Evolutionary conservation across 495 filamentous ascomycete genomes (phyloP), one percentile per base, ranked within the genome.

Genomic region (Penicillium steckii): DNA sequence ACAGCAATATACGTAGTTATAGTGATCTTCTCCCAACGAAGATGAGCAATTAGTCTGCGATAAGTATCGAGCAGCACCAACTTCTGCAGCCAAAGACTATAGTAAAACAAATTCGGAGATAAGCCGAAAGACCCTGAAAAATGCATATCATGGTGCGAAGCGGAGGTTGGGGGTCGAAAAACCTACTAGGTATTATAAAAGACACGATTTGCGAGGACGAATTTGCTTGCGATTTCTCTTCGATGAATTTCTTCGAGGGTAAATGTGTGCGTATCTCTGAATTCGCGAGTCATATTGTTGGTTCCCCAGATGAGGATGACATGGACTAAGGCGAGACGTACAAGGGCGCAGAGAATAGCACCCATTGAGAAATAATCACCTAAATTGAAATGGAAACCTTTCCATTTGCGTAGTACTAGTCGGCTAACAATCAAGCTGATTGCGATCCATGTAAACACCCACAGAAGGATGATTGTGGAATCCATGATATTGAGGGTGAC

Each of bases 81-180:
- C 12, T 76, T 72, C 48, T 75, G 72, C n/a, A 74, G 46, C 74
- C 74, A 78, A 2, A 76, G 57, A 54, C 57, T 61, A 48, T 19
- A 43, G 33, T n/a, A n/a, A n/a, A n/a, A n/a, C n/a, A n/a, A n/a
- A n/a, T n/a, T n/a, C n/a, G n/a, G n/a, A n/a, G n/a, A n/a, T n/a
- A n/a, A n/a, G n/a, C n/a, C n/a, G n/a, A n/a, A n/a, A n/a, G n/a
- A n/a, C n/a, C n/a, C n/a, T n/a, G n/a, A n/a, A n/a, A n/a, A n/a
- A n/a, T n/a, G n/a, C n/a, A n/a, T n/a, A n/a, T n/a, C n/a, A n/a
- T n/a, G n/a, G n/a, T n/a, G n/a, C n/a, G n/a, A n/a, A n/a, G n/a
- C n/a, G n/a, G n/a, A n/a, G n/a, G n/a, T n/a, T n/a, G n/a, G n/a
- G n/a, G n/a, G n/a, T n/a, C 8, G 3, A 21, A 26, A 7, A 5